Base-by-base conservation (phyloP, 805 yeast genomes). In the Yamadazyma insecticola region DNA sequence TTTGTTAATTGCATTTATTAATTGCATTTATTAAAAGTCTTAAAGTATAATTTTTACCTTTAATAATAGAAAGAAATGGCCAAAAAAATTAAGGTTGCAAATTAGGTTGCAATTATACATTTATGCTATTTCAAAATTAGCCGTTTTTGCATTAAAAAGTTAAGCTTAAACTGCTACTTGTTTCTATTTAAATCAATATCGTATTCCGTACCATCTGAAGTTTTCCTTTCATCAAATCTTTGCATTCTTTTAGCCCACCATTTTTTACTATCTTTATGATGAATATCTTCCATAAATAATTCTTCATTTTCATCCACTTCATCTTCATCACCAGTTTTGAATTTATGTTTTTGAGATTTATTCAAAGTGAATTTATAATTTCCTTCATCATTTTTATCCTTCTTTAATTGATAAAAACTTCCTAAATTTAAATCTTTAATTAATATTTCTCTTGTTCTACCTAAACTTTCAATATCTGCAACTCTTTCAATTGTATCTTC, bases 391-490 rank as follows among this genome's bases (percentile, higher is more conserved):
- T 30, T 28, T 15, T 13, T 22, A 7, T 47, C 48, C 14, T 50
- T 48, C 6, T 21, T 26, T 2, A 38, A 5, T 11, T 20, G n/a
- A 44, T 72, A 76, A 4, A 49, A 48, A 5, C 74, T 67, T 0
- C 82, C 83, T 3, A 56, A 48, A 12, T 70, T 66, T 35, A 85
- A 66, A 44, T 85, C 92, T 46, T 85, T 85, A 26, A 78, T 66
- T 0, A 81, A 77, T 4, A 85, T 35, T 47, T 85, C 95, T 35
- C 92, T 63, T 0, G 95, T 85, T 52, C 95, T 71, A 6, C 80
- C 81, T 33, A 85, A 60, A 1, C 86, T 72, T 55, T 85, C 95
- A 29, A 85, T 85, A 16, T 78, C 90, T 3, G 74, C 69, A 2
- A 85, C 83, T 29, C 95, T 60, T 31, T 78, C 75, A 7, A 74